phyloP scores from a whole-genome alignment of 345 rosid genomes.

The Clausena lansium region DNA sequence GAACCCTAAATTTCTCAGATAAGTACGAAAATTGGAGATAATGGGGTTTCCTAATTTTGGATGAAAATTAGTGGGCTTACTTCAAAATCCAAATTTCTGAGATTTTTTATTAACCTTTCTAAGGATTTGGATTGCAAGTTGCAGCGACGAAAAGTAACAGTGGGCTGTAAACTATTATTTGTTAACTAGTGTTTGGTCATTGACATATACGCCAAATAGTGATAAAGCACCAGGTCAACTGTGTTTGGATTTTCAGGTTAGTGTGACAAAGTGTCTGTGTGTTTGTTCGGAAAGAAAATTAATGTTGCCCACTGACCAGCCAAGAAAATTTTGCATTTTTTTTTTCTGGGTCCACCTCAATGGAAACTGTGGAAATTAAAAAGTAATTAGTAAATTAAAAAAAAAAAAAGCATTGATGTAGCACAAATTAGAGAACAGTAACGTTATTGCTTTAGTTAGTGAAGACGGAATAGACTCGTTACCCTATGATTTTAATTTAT shows the following conservation, averaged over 20 bases:
- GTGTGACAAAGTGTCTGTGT: neutral
- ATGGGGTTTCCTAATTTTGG: neutral
- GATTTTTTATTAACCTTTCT: neutral
- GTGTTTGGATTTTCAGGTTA: neutral
- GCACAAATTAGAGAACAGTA: no score
- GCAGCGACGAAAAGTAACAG: neutral
- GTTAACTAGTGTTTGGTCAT: neutral
- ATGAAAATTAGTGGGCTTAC: neutral
- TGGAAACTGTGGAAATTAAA: neutral
- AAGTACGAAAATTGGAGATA: neutral
- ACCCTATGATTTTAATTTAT: no score
- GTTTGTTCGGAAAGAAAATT: neutral
- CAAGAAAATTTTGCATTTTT: neutral
- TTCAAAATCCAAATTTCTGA: conserved; percentile 8
- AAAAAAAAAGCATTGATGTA: no score
- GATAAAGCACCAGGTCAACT: neutral
- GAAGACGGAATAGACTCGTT: no score
- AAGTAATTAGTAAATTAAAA: no score
- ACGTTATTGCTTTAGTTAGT: no score
- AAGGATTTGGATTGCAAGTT: conserved; percentile 10
- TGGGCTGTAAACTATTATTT: neutral
- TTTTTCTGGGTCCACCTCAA: neutral
- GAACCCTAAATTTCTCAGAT: conserved; percentile 18
- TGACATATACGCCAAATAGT: neutral
- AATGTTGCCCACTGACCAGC: neutral